Conservation (phyloP, 331 rosid species). For the Telfairia occidentalis region DNA sequence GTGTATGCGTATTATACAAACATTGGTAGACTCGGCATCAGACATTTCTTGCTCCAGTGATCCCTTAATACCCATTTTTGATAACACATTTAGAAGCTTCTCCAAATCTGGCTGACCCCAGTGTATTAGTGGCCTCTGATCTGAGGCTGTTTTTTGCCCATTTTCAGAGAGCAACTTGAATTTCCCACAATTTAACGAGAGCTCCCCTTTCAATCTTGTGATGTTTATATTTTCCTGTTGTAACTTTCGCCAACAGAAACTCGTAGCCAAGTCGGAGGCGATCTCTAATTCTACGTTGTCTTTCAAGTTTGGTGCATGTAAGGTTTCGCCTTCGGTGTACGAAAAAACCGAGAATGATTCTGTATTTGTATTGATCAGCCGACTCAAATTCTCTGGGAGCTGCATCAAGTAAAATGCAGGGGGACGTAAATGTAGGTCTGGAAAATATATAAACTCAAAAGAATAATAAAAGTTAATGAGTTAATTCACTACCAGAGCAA, state of each 20-base stretch:
- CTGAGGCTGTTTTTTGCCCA: conserved; percentile 11
- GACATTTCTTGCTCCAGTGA: conserved; percentile 16
- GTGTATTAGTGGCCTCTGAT: conserved; percentile 26
- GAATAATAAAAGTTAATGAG: neutral
- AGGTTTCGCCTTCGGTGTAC: conserved; percentile 42
- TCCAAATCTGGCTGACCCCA: conserved; percentile 44
- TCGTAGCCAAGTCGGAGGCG: conserved; percentile 47
- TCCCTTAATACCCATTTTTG: conserved; percentile 47
- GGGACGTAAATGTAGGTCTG: neutral
- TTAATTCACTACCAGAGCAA: conserved; percentile 39
- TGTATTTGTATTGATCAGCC: conserved; percentile 22
- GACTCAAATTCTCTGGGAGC: conserved; percentile 49
- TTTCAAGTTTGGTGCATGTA: conserved; percentile 32
- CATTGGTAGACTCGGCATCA: conserved; percentile 22
- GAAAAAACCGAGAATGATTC: conserved; percentile 26
- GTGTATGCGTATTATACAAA: conserved; percentile 19
- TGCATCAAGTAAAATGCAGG: conserved; percentile 17
- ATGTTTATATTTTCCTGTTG: conserved; percentile 33
- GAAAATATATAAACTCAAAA: neutral
- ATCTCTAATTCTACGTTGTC: conserved; percentile 38
- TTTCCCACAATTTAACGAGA: conserved; percentile 33
- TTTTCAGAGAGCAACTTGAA: conserved; percentile 28
- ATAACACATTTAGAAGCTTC: conserved; percentile 37
- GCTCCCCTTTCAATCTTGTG: conserved; percentile 53
- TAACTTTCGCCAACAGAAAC: conserved; percentile 47